These are phyloP conservation scores for Fusarium buharicum DNA, from an alignment of 2,329 filamentous ascomycete species.

Conservation along the genomic window DNA sequence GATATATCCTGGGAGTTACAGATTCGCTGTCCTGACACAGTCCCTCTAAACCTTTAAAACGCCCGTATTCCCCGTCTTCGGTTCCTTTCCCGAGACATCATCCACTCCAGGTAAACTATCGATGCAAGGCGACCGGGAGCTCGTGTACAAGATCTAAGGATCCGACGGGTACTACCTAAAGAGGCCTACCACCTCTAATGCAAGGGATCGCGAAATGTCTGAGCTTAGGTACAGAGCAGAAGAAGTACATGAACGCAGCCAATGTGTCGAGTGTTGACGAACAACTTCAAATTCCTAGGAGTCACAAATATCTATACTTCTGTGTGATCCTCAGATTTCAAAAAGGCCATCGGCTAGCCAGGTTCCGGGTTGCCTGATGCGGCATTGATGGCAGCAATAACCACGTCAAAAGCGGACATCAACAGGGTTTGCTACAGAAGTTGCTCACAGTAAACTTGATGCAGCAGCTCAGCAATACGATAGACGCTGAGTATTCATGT, in stretches of 20 bases:
- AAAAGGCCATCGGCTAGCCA: too few species aligned
- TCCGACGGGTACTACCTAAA: slow-evolving; percentile 23
- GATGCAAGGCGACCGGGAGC: slow-evolving; percentile 9
- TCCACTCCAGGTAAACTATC: slow-evolving; percentile 2
- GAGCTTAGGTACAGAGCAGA: neutral
- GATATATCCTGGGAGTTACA: neutral
- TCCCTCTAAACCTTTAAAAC: neutral
- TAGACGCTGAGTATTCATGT: too few species aligned
- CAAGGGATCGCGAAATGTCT: slow-evolving; percentile 9
- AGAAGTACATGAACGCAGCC: neutral
- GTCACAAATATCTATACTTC: too few species aligned
- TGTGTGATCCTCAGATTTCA: too few species aligned
- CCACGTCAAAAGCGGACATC: too few species aligned
- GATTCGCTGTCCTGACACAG: neutral
- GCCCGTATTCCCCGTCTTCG: slow-evolving; percentile 9
- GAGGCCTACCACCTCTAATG: slow-evolving; percentile 5
- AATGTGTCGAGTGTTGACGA: too few species aligned
- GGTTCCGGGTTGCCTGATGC: too few species aligned
- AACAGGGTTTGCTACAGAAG: too few species aligned
- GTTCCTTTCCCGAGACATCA: slow-evolving; percentile 29
- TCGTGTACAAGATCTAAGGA: slow-evolving; percentile 7
- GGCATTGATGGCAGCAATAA: too few species aligned
- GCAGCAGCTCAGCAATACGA: too few species aligned
- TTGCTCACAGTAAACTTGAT: too few species aligned
- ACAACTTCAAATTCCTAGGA: too few species aligned